Percentiles rank a stretch among this genome's conserved stretches.
These are phyloP conservation scores for Aspergillus ostianus DNA, from an alignment of 495 filamentous ascomycete species.

Conservation along the genomic window DNA sequence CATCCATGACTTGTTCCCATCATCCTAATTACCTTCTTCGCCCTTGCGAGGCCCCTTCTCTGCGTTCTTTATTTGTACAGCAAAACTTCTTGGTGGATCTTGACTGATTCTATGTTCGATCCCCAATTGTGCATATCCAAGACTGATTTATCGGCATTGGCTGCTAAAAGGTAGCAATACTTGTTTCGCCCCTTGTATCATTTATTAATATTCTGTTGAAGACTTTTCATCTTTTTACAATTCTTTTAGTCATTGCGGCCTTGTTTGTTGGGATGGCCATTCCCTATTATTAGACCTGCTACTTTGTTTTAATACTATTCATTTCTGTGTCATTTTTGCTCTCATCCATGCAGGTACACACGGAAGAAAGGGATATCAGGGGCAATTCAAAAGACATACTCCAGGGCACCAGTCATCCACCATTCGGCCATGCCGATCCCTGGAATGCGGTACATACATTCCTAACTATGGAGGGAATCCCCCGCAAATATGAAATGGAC, in stretches of 20 bases:
- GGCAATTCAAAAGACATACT: background rate
- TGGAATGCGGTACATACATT: background rate
- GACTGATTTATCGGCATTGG: background rate
- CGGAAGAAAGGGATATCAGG: background rate
- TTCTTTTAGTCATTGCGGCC: background rate
- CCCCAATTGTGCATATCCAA: background rate
- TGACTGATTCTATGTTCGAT: background rate
- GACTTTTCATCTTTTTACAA: background rate
- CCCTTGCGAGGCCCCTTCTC: background rate
- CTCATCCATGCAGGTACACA: background rate
- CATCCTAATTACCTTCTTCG: constrained; percentile 12
- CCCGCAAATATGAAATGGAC: background rate
- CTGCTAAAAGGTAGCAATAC: background rate
- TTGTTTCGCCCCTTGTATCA: background rate
- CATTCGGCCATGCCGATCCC: background rate
- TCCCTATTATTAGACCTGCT: constrained; percentile 7
- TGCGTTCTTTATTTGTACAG: constrained; percentile 3
- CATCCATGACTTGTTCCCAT: background rate
- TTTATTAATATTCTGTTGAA: background rate
- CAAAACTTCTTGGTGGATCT: background rate
- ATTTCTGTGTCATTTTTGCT: background rate
- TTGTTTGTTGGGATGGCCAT: background rate
- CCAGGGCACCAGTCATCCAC: background rate
- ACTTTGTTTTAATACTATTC: constrained; percentile 6
- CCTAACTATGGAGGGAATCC: background rate